These are phyloP conservation scores for Polyplosphaeria fusca DNA, from an alignment of 495 filamentous ascomycete genomes.

Conservation along the genomic window DNA sequence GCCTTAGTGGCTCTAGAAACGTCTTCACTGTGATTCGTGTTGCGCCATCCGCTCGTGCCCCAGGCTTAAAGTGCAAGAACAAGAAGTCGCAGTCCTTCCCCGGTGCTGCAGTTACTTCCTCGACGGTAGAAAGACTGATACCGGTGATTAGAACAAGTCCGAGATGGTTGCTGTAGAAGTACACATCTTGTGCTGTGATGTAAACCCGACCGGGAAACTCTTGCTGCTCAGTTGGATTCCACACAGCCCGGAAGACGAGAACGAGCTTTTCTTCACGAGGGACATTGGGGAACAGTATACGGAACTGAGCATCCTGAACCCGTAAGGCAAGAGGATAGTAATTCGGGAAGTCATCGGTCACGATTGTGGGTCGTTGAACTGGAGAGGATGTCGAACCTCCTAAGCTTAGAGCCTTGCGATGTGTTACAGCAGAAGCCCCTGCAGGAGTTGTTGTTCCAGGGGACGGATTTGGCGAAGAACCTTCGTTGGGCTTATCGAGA, in stretches of 20 bases:
- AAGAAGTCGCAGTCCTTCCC: constrained; percentile 92
- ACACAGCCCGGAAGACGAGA: constrained; percentile 71
- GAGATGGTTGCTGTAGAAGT: constrained; percentile 93
- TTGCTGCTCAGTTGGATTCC: constrained; percentile 73
- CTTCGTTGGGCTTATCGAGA: constrained; percentile 10
- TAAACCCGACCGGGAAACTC: constrained; percentile 86
- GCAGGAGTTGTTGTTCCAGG: constrained; percentile 14
- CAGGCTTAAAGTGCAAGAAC: constrained; percentile 74
- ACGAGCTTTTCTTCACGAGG: constrained; percentile 71
- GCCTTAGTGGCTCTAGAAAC: constrained; percentile 80
- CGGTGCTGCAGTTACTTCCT: constrained; percentile 83
- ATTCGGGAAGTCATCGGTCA: constrained; percentile 62
- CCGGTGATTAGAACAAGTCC: constrained; percentile 84
- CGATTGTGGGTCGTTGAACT: constrained; percentile 43
- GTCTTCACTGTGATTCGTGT: constrained; percentile 81
- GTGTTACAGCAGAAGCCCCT: constrained; percentile 33
- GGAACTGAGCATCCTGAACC: constrained; percentile 89
- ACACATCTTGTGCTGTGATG: constrained; percentile 78
- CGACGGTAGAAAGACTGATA: constrained; percentile 67
- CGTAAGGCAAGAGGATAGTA: constrained; percentile 80
- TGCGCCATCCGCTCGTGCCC: constrained; percentile 57
- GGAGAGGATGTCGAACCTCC: constrained; percentile 43
- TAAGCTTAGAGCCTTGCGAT: constrained; percentile 80
- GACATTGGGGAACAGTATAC: constrained; percentile 82
- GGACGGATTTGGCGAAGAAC: neutral